Base-by-base conservation (phyloP, 345 rosid species). In the Stellera chamaejasme region DNA sequence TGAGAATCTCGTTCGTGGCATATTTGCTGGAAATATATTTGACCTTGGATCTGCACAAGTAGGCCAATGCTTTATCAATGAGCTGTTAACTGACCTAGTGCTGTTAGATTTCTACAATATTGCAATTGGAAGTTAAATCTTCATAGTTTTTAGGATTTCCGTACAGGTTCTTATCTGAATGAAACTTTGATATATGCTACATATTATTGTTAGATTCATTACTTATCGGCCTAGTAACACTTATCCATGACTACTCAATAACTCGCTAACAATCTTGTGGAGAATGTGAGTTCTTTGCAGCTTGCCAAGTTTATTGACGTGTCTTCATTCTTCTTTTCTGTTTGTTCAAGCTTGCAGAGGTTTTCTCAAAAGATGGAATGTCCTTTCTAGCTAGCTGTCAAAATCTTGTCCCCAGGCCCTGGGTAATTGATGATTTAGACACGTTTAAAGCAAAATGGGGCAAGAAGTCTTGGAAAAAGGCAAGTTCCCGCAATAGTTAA, bases 31-130 rank as follows among this genome's bases (percentile, higher is more conserved):
- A 75, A 94, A 94, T 58, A 90, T 94, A 67, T 87, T 94, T 64
- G 99, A 94, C 70, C 86, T 94, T 36, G 97, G 97, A 64, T 94
- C 99, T 65, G 96, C 96, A 2, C 88, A 91, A 90, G 96, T 91
- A 74, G 27, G 45, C 60, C 44, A 50, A 27, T 63, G 10, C 58
- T 55, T 62, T 32, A 32, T 32, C 39, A 32, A 27, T 16, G 27
- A 53, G 7, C 23, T 47, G 53, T 56, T 60, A 45, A 43, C 43
- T 60, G 47, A 43, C 43, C 25, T 60, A 32, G 39, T 32, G 7
- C 39, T 32, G 7, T 3, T 28, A 58, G 23, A 47, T 58, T 27
- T 59, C 41, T 55, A 42, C 11, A 26, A 48, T 48, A n/a, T 50
- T 19, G 36, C 27, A 3, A 10, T 25, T 50, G 2, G 15, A 12